phyloP scores from a whole-genome alignment of 2,329 filamentous ascomycete species.

The Fusarium sacchari region DNA sequence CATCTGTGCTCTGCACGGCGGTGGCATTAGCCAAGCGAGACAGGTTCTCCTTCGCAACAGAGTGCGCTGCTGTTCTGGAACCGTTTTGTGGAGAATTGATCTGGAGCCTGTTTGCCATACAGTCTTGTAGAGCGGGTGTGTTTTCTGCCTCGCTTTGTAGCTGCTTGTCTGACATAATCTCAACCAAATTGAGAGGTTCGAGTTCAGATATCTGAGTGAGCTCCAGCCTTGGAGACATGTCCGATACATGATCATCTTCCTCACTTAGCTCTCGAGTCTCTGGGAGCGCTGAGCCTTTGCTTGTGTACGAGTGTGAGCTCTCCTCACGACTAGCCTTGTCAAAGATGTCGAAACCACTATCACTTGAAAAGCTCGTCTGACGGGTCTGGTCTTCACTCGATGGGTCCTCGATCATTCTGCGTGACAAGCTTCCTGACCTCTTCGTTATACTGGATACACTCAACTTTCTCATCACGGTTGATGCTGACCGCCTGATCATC shows the following conservation, averaged over 20 bases:
- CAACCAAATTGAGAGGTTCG: conserved; percentile 12
- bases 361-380: conserved; percentile 24
- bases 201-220: conserved; percentile 7
- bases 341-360: conserved; percentile 8
- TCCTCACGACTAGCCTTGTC: conserved; percentile 5
- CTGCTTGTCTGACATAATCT: not conserved
- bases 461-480: conserved; percentile 87
- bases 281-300: conserved; percentile 11
- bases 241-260: not conserved
- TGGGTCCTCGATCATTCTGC: conserved; percentile 17
- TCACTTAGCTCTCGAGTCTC: conserved; percentile 11
- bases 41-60: conserved; percentile 24
- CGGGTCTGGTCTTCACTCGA: conserved; percentile 7
- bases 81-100: conserved; percentile 2
- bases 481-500: conserved; percentile 80
- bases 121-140: not conserved
- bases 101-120: conserved; percentile 15
- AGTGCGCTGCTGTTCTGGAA: conserved; percentile 1
- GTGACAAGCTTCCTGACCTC: conserved; percentile 68
- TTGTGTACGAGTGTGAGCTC: conserved; percentile 18
- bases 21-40: not conserved
- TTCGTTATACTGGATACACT: conserved; percentile 84
- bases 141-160: not conserved
- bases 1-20: conserved; percentile 41
- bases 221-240: conserved; percentile 5